Conservation (phyloP, 2,329 filamentous ascomycete species). For the Mollisiaceae sp. region DNA sequence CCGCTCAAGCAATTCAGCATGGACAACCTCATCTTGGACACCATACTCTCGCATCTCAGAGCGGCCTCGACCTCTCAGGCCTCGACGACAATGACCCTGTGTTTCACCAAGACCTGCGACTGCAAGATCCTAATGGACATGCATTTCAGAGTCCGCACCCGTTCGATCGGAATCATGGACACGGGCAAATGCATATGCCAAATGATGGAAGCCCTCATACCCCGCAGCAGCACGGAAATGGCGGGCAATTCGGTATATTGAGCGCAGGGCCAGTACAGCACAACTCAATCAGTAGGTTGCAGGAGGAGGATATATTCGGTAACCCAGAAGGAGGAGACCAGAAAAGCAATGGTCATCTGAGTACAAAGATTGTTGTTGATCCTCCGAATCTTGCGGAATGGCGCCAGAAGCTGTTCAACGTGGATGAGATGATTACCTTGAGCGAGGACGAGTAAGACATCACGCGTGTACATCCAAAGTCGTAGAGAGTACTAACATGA, state of each 20-base stretch:
- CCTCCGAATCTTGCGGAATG: conserved; percentile 72
- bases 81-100: conserved; percentile 48
- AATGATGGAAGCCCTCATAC: conserved; percentile 42
- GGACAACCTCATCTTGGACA: conserved; percentile 41
- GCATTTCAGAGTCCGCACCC: conserved; percentile 42
- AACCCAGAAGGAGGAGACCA: conserved; percentile 46
- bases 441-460: conserved; percentile 71
- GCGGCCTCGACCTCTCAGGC: conserved; percentile 46
- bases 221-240: conserved; percentile 45
- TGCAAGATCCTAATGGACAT: conserved; percentile 45
- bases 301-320: conserved; percentile 47
- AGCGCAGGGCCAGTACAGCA: conserved; percentile 44
- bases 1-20: conserved; percentile 42
- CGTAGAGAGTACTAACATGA: conserved; percentile 9
- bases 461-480: neutral
- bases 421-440: conserved; percentile 74
- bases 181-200: conserved; percentile 40
- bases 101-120: conserved; percentile 46
- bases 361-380: conserved; percentile 63
- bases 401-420: conserved; percentile 75
- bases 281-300: conserved; percentile 43
- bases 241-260: conserved; percentile 54
- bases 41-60: conserved; percentile 44
- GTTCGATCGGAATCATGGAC: conserved; percentile 44
- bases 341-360: conserved; percentile 57